Base-by-base conservation (phyloP, 1,284 basidiomycete genomes). In the Golubevia pallescens region DNA sequence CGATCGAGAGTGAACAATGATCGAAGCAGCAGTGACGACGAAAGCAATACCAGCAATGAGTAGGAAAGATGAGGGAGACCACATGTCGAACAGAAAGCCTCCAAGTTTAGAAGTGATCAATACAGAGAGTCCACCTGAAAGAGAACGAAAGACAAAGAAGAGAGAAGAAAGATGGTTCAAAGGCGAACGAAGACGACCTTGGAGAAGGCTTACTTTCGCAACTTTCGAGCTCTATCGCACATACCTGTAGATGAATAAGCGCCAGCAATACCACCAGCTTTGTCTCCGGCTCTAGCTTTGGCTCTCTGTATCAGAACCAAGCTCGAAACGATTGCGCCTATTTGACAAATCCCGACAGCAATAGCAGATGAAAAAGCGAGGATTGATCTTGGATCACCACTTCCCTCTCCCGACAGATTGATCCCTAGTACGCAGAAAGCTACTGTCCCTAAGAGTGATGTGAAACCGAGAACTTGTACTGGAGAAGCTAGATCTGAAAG, bases 21-120 rank as follows among this genome's bases (percentile, higher is more conserved):
- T 16, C 14, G 74, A 69, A 7, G 70, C 74, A 2, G 73, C 52
- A 0, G 65, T 61, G 19, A 63, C 61, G 19, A 74, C 61, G 38
- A 71, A 74, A 28, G 67, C 68, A 16, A 76, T 65, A 16, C 42
- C 42, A 48, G 42, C 42, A 16, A 48, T 48, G 42, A 78, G 58
- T 10, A 76, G 63, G 62, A 78, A 78, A 2, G 75, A 70, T 24
- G 69, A 67, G 2, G 69, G 68, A 3, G 75, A 65, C 34, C 69
- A 69, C 55, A 74, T 66, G 60, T 78, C 75, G 51, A 75, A 75
- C 21, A 78, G 70, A 3, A 61, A 60, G 2, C 75, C 75, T 10
- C 75, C 75, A 1, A 76, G 55, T 57, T 69, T 69, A 19, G 75
- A 78, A 24, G 74, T 65, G 58, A 78, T 19, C 10, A 78, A 60